Evolutionary conservation across 495 filamentous ascomycete species (phyloP).

Genomic region (Jackrogersella minutella): DNA sequence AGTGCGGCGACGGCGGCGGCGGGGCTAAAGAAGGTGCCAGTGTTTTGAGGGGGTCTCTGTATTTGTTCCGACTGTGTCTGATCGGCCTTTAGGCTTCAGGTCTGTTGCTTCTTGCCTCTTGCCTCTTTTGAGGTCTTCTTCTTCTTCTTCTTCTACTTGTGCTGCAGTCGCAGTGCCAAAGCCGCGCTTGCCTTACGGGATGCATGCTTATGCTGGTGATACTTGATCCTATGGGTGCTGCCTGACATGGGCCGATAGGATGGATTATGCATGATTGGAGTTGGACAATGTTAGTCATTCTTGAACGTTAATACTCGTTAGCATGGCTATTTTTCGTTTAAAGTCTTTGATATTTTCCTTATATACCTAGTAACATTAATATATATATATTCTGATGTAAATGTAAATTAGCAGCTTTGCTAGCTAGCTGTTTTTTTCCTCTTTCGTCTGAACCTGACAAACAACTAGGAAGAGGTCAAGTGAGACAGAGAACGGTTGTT

Average conservation of each 20-base stretch:
- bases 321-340: neutral
- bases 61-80: slow-evolving; percentile 17
- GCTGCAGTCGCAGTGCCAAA: slow-evolving; percentile 7
- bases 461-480: no score
- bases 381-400: no score
- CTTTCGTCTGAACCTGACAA: no score
- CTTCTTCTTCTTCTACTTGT: neutral
- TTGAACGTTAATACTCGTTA: neutral
- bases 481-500: no score
- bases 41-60: slow-evolving; percentile 29
- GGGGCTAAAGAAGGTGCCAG: slow-evolving; percentile 27
- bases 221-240: slow-evolving; percentile 5
- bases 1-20: slow-evolving; percentile 12
- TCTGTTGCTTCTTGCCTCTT: no score
- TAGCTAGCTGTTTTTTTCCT: no score
- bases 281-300: neutral
- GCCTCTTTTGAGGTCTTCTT: no score
- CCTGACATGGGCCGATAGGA: slow-evolving; percentile 7
- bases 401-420: no score
- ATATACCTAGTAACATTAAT: neutral
- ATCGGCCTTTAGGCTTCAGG: slow-evolving; percentile 14
- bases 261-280: neutral
- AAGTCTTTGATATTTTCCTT: neutral
- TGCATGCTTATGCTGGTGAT: slow-evolving; percentile 10
- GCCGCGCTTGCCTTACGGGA: slow-evolving; percentile 27